Evolutionary conservation across 169 alveolate species (phyloP).

Genomic region (Plasmodium falciparum): DNA sequence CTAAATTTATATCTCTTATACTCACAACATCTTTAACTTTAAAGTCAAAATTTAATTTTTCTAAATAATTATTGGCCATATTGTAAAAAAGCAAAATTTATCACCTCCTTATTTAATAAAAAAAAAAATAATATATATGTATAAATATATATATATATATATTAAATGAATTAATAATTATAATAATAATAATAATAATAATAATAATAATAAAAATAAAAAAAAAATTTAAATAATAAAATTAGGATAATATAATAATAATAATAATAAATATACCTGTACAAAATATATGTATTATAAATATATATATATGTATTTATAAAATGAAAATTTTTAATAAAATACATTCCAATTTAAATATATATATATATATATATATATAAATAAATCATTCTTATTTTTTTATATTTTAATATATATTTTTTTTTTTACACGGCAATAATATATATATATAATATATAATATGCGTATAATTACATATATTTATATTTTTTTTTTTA

Average conservation of each 20-base stretch:
- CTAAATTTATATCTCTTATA: slow-evolving; percentile 62
- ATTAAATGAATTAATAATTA: neutral
- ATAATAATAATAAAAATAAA: too few relatives aligned
- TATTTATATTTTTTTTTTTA: too few relatives aligned
- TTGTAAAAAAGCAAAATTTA: neutral
- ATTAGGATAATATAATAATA: too few relatives aligned
- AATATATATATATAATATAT: too few relatives aligned
- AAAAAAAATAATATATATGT: neutral
- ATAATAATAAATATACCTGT: neutral
- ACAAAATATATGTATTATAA: neutral
- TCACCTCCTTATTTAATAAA: neutral
- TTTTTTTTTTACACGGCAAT: too few relatives aligned
- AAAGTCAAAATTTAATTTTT: slow-evolving; percentile 44
- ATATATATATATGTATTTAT: neutral
- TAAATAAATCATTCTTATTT: too few relatives aligned
- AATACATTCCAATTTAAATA: too few relatives aligned
- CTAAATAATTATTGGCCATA: slow-evolving; percentile 35
- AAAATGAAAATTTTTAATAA: neutral
- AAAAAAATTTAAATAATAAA: neutral
- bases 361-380: too few relatives aligned
- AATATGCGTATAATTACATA: too few relatives aligned
- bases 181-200: neutral
- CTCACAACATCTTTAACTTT: slow-evolving; percentile 53
- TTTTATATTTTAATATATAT: too few relatives aligned
- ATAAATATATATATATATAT: neutral